Evolutionary conservation across 495 filamentous ascomycete species (phyloP), one percentile per base, ranked within the genome.

Genomic region (Daldinia bambusicola): DNA sequence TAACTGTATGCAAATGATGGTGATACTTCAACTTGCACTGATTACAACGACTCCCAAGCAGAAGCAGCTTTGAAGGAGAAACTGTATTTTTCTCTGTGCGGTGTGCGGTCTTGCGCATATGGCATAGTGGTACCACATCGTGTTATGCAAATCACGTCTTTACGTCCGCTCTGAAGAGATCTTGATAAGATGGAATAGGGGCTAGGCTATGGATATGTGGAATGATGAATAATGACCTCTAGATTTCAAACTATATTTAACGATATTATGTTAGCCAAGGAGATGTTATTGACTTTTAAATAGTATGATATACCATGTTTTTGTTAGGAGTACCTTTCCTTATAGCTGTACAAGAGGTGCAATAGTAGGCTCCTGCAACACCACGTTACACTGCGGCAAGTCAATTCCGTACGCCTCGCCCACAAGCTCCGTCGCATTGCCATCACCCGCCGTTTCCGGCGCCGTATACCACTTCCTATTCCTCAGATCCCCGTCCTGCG

Each of bases 391-490:
- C 36, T 70, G 71, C 38, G 71, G 71, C 26, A 74, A 26, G 2
- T 64, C 59, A 4, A 74, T 61, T 9, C 71, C 67, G n/a, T 70
- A 74, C 34, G 62, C 10, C 26, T 74, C 66, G 16, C 55, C 63
- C 32, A 52, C 45, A 12, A 74, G 31, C 31, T 31, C 31, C 20
- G 66, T 58, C 50, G 36, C 50, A 20, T 61, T 51, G 5, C 22
- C 48, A 38, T 6, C 8, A 2, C 7, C 61, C 8, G 51, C n/a
- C 20, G 48, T 43, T n/a, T 40, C 55, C 14, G 70, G 55, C 41
- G 61, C 62, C 20, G 81, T 74, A 13, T 80, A 73, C 55, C 80
- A 72, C 40, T 65, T 63, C 62, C 71, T 34, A 55, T 74, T 74
- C 67, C 18, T 67, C 1, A 74, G 40, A 63, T 76, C 53, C 62